phyloP scores from a whole-genome alignment of 148 eudicot species.

The Rhododendron vialii region DNA sequence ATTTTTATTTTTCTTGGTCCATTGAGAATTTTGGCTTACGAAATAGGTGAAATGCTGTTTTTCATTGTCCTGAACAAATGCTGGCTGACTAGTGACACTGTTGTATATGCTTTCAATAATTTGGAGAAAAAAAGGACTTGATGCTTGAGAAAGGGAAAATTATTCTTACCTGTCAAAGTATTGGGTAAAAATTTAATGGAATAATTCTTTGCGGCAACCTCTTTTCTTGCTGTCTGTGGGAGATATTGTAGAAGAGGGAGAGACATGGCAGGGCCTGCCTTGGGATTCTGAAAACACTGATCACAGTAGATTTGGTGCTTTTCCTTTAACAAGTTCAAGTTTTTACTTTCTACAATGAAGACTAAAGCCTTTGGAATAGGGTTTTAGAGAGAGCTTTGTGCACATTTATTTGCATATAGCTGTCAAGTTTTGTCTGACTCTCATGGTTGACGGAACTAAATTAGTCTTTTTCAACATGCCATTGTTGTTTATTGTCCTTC shows the following conservation, averaged over 20 bases:
- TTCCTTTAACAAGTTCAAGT: not conserved
- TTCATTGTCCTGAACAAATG: not conserved
- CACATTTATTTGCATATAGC: not conserved
- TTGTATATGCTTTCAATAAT: not conserved
- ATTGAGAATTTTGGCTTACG: not conserved
- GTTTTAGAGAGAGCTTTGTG: not conserved
- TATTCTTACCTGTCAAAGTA: not conserved
- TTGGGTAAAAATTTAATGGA: not conserved
- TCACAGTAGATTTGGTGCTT: not conserved
- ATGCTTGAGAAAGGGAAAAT: not conserved
- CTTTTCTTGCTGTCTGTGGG: not conserved
- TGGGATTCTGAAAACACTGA: not conserved
- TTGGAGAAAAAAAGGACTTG: not conserved
- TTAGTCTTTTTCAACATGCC: not conserved
- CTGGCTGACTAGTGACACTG: not conserved
- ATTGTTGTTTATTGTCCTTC: not conserved
- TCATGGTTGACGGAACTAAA: not conserved
- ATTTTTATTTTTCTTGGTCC: constrained; percentile 1
- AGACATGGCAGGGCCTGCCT: not conserved
- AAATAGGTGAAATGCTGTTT: not conserved
- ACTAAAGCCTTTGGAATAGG: not conserved
- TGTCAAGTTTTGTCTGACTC: not conserved
- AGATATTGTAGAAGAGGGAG: not conserved
- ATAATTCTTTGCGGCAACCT: not conserved
- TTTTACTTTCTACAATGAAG: not conserved